Conservation (phyloP, 169 alveolate genomes). For the Babesia bovis region DNA sequence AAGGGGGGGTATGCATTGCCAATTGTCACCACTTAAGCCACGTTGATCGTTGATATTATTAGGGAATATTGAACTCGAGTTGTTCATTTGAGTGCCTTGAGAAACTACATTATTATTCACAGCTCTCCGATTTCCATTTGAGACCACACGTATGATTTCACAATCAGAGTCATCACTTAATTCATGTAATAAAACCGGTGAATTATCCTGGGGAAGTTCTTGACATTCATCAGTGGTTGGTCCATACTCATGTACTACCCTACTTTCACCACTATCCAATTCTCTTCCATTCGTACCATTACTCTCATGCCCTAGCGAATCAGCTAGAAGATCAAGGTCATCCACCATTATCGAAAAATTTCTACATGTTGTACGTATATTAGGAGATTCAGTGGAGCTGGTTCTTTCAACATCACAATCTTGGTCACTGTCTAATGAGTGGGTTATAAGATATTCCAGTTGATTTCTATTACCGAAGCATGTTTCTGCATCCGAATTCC, state of each 20-base stretch:
- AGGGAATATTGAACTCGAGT: too few relatives aligned
- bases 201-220: too few relatives aligned
- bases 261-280: not conserved
- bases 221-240: not conserved
- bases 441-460: not conserved
- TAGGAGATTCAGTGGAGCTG: slow-evolving; percentile 3
- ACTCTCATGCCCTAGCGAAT: not conserved
- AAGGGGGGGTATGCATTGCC: too few relatives aligned
- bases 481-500: too few relatives aligned
- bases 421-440: not conserved
- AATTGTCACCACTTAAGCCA: too few relatives aligned
- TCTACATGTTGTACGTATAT: not conserved
- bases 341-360: slow-evolving; percentile 12
- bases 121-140: too few relatives aligned
- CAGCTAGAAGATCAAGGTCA: slow-evolving; percentile 13
- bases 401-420: too few relatives aligned
- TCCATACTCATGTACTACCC: not conserved
- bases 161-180: slow-evolving; percentile 19
- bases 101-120: not conserved
- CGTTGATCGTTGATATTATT: too few relatives aligned
- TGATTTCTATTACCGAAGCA: not conserved
- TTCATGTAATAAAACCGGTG: too few relatives aligned
- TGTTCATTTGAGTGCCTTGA: not conserved
- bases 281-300: not conserved
- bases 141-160: slow-evolving; percentile 20